A percentile compares a stretch with the other conserved stretches of the same genome.
These are phyloP conservation scores for Elsinoe ampelina DNA, from an alignment of 2,329 filamentous ascomycete genomes.

Conservation along the genomic window DNA sequence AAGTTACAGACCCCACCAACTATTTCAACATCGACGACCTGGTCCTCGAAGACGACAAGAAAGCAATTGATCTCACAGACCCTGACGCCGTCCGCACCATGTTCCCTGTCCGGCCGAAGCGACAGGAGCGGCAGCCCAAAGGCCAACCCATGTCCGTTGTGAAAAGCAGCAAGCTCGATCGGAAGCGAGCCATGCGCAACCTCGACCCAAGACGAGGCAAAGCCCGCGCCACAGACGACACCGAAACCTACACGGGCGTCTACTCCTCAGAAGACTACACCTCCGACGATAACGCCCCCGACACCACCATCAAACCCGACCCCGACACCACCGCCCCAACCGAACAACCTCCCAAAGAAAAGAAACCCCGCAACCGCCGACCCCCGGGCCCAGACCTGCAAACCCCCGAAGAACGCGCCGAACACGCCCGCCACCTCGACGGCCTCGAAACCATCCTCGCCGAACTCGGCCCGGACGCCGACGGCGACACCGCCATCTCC, in stretches of 20 bases:
- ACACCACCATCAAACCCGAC: constrained; percentile 44
- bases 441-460: constrained; percentile 38
- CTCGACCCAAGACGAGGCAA: constrained; percentile 28
- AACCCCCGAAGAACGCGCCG: constrained; percentile 44
- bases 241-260: constrained; percentile 35
- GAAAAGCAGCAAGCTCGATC: constrained; percentile 12
- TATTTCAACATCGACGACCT: constrained; percentile 48
- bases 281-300: constrained; percentile 31
- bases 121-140: neutral
- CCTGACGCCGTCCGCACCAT: constrained; percentile 16
- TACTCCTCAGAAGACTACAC: constrained; percentile 22
- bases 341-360: constrained; percentile 16
- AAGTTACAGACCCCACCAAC: constrained; percentile 22
- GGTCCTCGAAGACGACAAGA: constrained; percentile 35
- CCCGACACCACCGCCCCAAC: constrained; percentile 23
- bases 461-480: constrained; percentile 38
- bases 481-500: constrained; percentile 35
- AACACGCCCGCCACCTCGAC: constrained; percentile 40
- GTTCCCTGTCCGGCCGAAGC: neutral
- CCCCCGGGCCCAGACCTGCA: constrained; percentile 34
- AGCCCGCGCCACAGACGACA: constrained; percentile 31
- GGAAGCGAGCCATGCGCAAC: constrained; percentile 13
- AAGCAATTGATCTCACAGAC: constrained; percentile 17
- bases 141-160: constrained; percentile 2
- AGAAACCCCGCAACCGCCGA: constrained; percentile 19